Evolutionary conservation across 192 early-diverging fungal genomes (phyloP), one percentile per base, ranked within the genome.

Genomic region (Coemansia sp.): DNA sequence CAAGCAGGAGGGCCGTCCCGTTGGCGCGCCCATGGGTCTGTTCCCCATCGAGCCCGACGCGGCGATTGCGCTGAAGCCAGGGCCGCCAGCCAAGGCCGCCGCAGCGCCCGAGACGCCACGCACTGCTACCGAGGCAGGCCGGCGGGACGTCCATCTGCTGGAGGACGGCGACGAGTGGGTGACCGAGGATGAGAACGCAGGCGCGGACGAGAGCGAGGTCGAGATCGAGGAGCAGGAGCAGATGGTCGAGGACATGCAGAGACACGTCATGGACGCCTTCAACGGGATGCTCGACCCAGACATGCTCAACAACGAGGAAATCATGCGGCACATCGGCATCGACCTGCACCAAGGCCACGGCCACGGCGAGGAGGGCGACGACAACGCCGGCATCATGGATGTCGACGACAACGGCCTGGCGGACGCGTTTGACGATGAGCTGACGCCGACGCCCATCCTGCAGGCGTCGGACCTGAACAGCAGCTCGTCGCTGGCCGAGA

Each of bases 31-130:
- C n/a, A 17, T 74, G 26, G 71, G 64, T 6, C 8, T 74, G 46
- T 55, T 42, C 41, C 71, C 71, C 0, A 46, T 58, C 9, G 71
- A 73, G 30, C 55, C 55, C 3, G 24, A 11, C 23, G 41, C 47
- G 0, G 38, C 23, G 8, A 48, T 35, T 14, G 32, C 33, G 33
- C 46, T 48, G 38, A 13, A 19, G 9, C 34, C 24, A 23, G 47
- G 39, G 11, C 37, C 39, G 28, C 44, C 26, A 18, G n/a, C 30
- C 5, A 11, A 11, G 30, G 30, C 30, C 18, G 53, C 6, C 25
- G 10, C 15, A 29, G n/a, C n/a, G n/a, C n/a, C n/a, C n/a, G n/a
- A n/a, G n/a, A n/a, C n/a, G n/a, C n/a, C n/a, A n/a, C n/a, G n/a
- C n/a, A n/a, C n/a, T n/a, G n/a, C n/a, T n/a, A n/a, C n/a, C n/a